Conservation (phyloP, 2,329 filamentous ascomycete species). For the Calonectria leucothoes region DNA sequence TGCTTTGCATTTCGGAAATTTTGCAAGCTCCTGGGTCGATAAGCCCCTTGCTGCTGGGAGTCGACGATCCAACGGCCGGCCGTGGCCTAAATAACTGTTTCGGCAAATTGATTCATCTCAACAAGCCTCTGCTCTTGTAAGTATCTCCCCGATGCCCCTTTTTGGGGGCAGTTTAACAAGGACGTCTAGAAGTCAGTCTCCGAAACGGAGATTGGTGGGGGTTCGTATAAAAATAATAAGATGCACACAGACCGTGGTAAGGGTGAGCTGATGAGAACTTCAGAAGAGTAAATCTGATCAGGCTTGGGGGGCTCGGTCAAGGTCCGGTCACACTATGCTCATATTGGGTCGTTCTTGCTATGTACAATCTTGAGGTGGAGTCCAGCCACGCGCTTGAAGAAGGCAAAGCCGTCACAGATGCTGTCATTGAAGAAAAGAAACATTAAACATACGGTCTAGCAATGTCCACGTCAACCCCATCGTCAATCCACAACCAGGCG, state of each 20-base stretch:
- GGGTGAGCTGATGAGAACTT: not conserved
- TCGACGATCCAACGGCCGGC: conserved; percentile 24
- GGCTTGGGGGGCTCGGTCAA: not conserved
- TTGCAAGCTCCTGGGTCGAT: conserved; percentile 26
- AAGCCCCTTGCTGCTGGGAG: conserved; percentile 26
- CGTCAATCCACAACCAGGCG: conserved; percentile 19
- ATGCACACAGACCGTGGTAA: not conserved
- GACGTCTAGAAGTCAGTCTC: conserved; percentile 36
- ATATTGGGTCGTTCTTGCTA: conserved; percentile 15
- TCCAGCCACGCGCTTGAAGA: not conserved
- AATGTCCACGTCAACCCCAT: conserved; percentile 19
- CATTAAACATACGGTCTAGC: conserved; percentile 23
- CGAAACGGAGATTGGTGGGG: conserved; percentile 5
- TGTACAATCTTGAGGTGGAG: not conserved
- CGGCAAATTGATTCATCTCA: conserved; percentile 14
- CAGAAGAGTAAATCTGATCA: not conserved
- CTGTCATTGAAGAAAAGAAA: conserved; percentile 2
- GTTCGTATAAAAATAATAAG: not conserved
- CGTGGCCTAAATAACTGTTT: conserved; percentile 29
- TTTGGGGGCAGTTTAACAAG: conserved; percentile 44
- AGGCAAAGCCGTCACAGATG: not conserved
- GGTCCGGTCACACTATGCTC: not conserved
- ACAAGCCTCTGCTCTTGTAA: conserved; percentile 18
- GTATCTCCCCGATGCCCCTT: conserved; percentile 37
- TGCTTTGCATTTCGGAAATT: conserved; percentile 22